Evolutionary conservation across 2,329 filamentous ascomycete genomes (phyloP).

Genomic region (Fusarium irregulare): DNA sequence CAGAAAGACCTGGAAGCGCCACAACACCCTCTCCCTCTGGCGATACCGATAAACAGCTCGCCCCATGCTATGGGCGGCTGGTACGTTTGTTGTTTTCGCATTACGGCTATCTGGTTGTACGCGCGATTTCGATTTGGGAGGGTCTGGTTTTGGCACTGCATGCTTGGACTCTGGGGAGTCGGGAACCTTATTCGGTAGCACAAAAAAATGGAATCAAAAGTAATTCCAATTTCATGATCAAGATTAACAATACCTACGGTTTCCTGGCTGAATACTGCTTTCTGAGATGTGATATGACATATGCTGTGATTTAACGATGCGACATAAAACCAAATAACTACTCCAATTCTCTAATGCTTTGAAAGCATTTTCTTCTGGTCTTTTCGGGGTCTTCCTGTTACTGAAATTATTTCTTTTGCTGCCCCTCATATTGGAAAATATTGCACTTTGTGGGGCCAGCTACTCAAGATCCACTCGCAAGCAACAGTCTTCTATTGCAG

Average conservation of each 20-base stretch:
- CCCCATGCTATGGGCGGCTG: constrained; percentile 14
- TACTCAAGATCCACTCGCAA: background rate
- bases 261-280: constrained; percentile 32
- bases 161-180: constrained; percentile 50
- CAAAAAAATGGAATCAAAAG: constrained; percentile 50
- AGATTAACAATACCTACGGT: constrained; percentile 41
- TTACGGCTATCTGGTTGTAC: constrained; percentile 30
- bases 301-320: background rate
- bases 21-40: constrained; percentile 99
- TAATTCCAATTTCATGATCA: constrained; percentile 46
- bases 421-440: background rate
- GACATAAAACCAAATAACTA: background rate
- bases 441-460: background rate
- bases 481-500: background rate
- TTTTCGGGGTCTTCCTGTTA: background rate
- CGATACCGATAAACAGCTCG: constrained; percentile 81
- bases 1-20: constrained; percentile 99
- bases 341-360: background rate
- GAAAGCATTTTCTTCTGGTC: background rate
- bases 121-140: constrained; percentile 41
- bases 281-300: background rate
- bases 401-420: background rate
- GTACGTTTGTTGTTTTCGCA: constrained; percentile 21
- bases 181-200: constrained; percentile 48
- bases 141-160: constrained; percentile 49